These are phyloP conservation scores for Piromyces finnis DNA, from an alignment of 192 early-diverging fungal species.

Conservation along the genomic window DNA sequence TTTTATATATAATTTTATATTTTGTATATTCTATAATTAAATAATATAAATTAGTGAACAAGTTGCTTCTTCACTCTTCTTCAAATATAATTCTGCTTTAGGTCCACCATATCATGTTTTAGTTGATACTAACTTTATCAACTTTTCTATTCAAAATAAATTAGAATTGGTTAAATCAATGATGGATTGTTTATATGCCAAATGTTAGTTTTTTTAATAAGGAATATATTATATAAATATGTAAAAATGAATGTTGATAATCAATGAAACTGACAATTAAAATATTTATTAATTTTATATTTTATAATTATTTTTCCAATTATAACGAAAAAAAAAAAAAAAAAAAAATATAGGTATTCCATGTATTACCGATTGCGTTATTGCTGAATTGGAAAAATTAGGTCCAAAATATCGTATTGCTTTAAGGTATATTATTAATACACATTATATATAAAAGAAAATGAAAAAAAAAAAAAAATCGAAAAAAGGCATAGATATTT, in stretches of 20 bases:
- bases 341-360: conserved; percentile 39
- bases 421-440: conserved; percentile 26
- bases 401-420: conserved; percentile 93
- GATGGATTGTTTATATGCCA: conserved; percentile 99
- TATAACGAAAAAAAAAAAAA: too few species aligned
- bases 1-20: too few species aligned
- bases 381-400: conserved; percentile 96
- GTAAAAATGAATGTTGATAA: too few species aligned
- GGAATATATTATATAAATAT: not conserved
- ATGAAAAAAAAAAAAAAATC: not conserved
- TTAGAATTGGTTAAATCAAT: conserved; percentile 87
- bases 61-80: conserved; percentile 86
- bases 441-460: too few species aligned
- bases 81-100: conserved; percentile 86
- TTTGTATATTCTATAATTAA: not conserved
- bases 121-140: conserved; percentile 99
- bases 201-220: conserved; percentile 31
- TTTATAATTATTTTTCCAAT: too few species aligned
- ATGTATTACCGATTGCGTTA: conserved; percentile 95
- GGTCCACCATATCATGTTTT: conserved; percentile 92
- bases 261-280: too few species aligned
- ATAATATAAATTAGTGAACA: conserved; percentile 39
- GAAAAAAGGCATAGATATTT: too few species aligned
- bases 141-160: conserved; percentile 98
- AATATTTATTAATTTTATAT: too few species aligned